Evolutionary conservation across 768 basidiomycete genomes (phyloP).

Genomic region (Suillus variegatus): DNA sequence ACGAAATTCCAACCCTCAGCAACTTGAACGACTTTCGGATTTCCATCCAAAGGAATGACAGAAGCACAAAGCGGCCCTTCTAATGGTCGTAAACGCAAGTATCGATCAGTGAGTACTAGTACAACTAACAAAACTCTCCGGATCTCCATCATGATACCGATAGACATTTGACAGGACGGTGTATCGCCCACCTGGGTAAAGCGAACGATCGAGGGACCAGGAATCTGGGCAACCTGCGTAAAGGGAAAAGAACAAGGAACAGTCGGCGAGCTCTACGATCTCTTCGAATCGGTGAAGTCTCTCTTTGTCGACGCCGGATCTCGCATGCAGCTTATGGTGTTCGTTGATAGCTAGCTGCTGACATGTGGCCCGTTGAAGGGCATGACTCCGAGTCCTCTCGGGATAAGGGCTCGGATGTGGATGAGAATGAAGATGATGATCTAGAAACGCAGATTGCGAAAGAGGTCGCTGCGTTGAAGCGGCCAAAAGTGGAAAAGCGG

Average conservation of each 20-base stretch:
- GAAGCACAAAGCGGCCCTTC: conserved; percentile 17
- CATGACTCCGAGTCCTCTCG: conserved; percentile 22
- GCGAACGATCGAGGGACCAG: conserved; percentile 72
- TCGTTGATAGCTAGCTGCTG: conserved; percentile 56
- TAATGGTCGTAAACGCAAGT: conserved; percentile 44
- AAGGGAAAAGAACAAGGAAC: conserved; percentile 83
- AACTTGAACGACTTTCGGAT: neutral
- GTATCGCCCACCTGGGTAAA: conserved; percentile 62
- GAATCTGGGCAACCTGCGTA: conserved; percentile 84
- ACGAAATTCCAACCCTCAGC: neutral
- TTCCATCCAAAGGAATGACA: conserved; percentile 17
- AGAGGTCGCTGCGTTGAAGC: conserved; percentile 72
- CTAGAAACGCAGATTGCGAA: conserved; percentile 72
- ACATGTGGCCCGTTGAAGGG: conserved; percentile 63
- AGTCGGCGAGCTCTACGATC: conserved; percentile 72
- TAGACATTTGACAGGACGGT: conserved; percentile 52
- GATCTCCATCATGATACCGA: neutral
- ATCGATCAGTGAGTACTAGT: conserved; percentile 44
- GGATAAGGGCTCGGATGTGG: conserved; percentile 33
- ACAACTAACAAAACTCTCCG: neutral
- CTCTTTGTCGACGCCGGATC: neutral
- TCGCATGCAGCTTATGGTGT: conserved; percentile 11
- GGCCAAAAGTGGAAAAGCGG: conserved; percentile 58
- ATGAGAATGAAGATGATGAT: conserved; percentile 46
- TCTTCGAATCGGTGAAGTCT: conserved; percentile 72